A percentile compares a stretch with the other conserved stretches of the same genome.
Evolutionary conservation across 1,284 basidiomycete species (phyloP).

Genomic region (Fomitopsis pinicola): DNA sequence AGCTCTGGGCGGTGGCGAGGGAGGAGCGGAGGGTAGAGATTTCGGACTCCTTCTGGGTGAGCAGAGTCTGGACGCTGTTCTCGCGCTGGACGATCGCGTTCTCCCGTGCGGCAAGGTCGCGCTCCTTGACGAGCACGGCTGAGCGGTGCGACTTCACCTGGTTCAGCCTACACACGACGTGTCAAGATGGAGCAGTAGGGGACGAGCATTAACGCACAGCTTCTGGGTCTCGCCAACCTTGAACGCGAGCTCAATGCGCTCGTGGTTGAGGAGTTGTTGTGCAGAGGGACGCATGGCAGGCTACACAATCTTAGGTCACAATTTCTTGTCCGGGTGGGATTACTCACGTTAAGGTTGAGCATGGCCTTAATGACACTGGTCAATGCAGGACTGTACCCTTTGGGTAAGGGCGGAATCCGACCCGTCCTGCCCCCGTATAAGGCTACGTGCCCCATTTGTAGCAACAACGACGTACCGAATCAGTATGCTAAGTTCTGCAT

Average conservation of each 20-base stretch:
- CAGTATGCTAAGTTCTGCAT: slow-evolving; percentile 76
- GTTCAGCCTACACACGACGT: slow-evolving; percentile 40
- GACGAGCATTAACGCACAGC: slow-evolving; percentile 44
- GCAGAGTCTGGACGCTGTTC: slow-evolving; percentile 31
- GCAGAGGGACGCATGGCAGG: slow-evolving; percentile 83
- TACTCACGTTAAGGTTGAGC: slow-evolving; percentile 78
- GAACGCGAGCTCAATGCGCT: slow-evolving; percentile 67
- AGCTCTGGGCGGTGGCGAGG: slow-evolving; percentile 26
- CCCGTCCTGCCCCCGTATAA: slow-evolving; percentile 54
- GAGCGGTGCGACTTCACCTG: slow-evolving; percentile 60
- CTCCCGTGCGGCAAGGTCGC: slow-evolving; percentile 64
- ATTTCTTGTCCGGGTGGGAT: not conserved
- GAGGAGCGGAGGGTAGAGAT: slow-evolving; percentile 45
- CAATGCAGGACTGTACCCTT: slow-evolving; percentile 73
- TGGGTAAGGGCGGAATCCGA: slow-evolving; percentile 81
- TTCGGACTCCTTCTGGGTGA: slow-evolving; percentile 58
- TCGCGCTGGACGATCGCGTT: slow-evolving; percentile 51
- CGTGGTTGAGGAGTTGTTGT: slow-evolving; percentile 72
- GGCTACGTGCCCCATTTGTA: not conserved
- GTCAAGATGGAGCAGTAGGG: not conserved
- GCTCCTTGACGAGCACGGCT: slow-evolving; percentile 48
- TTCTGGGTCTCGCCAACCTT: slow-evolving; percentile 77
- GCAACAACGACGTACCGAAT: slow-evolving; percentile 52
- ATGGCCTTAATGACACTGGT: slow-evolving; percentile 79
- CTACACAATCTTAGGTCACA: slow-evolving; percentile 30